phyloP scores from a whole-genome alignment of 2,329 filamentous ascomycete genomes.

The Fusarium continuum region DNA sequence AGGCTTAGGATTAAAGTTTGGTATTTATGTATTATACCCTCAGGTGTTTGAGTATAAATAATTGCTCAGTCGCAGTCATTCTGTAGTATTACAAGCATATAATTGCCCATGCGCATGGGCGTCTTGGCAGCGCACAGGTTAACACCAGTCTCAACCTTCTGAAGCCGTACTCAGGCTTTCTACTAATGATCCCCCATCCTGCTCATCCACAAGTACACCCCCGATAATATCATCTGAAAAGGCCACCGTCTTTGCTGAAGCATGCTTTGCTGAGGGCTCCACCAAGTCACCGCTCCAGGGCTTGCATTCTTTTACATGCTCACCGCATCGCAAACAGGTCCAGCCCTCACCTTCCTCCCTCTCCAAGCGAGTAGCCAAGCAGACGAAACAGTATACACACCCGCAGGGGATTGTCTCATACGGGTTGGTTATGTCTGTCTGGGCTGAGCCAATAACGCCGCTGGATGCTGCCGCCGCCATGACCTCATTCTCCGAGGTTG shows the following conservation, averaged over 20 bases:
- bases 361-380: slow-evolving; percentile 88
- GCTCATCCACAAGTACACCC: slow-evolving; percentile 46
- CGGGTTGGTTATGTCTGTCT: slow-evolving; percentile 94
- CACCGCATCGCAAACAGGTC: slow-evolving; percentile 89
- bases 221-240: slow-evolving; percentile 66
- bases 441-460: slow-evolving; percentile 85
- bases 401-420: slow-evolving; percentile 91
- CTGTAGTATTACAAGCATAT: slow-evolving; percentile 24
- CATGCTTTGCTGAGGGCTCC: slow-evolving; percentile 59
- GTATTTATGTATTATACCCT: too few species aligned
- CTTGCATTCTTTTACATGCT: slow-evolving; percentile 82
- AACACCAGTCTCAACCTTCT: slow-evolving; percentile 7
- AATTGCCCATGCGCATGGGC: neutral
- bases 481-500: slow-evolving; percentile 78
- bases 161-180: slow-evolving; percentile 39
- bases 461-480: slow-evolving; percentile 75
- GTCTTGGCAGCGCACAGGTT: neutral
- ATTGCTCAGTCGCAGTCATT: neutral
- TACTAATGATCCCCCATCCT: slow-evolving; percentile 33
- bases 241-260: slow-evolving; percentile 65
- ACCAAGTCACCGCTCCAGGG: slow-evolving; percentile 94
- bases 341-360: slow-evolving; percentile 94
- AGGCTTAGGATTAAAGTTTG: neutral
- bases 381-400: slow-evolving; percentile 96
- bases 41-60: neutral